These are phyloP conservation scores for Lepidium campestre DNA, from an alignment of 441 rosid species.

Conservation along the genomic window DNA sequence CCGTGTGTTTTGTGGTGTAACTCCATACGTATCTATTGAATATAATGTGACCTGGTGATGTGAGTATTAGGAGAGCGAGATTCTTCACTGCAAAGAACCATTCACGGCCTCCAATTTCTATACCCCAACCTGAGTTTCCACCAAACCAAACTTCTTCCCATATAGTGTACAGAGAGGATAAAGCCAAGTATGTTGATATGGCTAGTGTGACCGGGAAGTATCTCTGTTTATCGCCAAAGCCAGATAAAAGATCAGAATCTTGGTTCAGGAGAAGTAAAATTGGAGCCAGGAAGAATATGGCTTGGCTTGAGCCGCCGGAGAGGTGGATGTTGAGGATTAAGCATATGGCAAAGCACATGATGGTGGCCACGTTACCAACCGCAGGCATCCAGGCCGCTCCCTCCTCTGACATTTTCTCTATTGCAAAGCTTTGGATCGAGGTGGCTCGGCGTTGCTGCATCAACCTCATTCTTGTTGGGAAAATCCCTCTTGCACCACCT, in stretches of 20 bases:
- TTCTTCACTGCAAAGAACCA: slow-evolving; percentile 94
- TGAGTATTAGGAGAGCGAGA: slow-evolving; percentile 73
- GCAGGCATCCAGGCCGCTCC: slow-evolving; percentile 98
- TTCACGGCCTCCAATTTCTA: slow-evolving; percentile 86
- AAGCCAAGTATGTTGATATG: slow-evolving; percentile 70
- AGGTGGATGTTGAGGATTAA: slow-evolving; percentile 76
- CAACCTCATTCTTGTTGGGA: slow-evolving; percentile 80
- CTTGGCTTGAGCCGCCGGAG: slow-evolving; percentile 93
- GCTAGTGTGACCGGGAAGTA: slow-evolving; percentile 85
- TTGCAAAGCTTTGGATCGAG: slow-evolving; percentile 64
- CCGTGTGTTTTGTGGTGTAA: slow-evolving; percentile 56
- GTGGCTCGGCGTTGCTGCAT: slow-evolving; percentile 90
- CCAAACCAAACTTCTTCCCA: slow-evolving; percentile 89
- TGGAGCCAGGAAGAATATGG: slow-evolving; percentile 95
- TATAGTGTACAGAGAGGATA: slow-evolving; percentile 60
- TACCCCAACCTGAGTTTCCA: slow-evolving; percentile 85
- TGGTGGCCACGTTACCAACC: slow-evolving; percentile 86
- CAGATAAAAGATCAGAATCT: slow-evolving; percentile 93
- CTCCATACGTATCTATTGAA: slow-evolving; percentile 93
- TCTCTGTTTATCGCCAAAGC: slow-evolving; percentile 97
- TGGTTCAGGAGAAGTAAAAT: slow-evolving; percentile 91
- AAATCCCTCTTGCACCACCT: slow-evolving; percentile 36
- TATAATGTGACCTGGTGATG: slow-evolving; percentile 94
- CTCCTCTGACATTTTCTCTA: slow-evolving; percentile 89
- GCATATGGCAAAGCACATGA: slow-evolving; percentile 96